phyloP scores from a whole-genome alignment of 768 basidiomycete species.

The Xerocomus potaroensis region DNA sequence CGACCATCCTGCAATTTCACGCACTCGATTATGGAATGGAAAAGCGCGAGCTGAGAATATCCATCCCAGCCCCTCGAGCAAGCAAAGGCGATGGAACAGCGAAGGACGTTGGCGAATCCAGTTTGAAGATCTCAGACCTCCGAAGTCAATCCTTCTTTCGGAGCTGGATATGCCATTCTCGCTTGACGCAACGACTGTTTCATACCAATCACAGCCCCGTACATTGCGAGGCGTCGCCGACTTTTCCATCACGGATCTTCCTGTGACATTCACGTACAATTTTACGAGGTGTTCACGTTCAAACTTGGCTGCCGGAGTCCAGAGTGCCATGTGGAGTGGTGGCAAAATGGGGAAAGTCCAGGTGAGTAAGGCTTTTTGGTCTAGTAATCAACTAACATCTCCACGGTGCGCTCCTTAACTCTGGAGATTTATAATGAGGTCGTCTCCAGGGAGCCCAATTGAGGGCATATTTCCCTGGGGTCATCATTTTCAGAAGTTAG shows the following conservation, averaged over 20 bases:
- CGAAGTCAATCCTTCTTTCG: not conserved
- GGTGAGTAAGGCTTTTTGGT: not conserved
- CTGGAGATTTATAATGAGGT: too few species aligned
- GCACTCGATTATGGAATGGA: constrained; percentile 7
- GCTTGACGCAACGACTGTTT: constrained; percentile 1
- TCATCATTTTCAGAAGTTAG: too few species aligned
- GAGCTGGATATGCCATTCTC: constrained; percentile 1
- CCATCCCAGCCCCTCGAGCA: not conserved
- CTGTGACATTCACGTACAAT: not conserved
- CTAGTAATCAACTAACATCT: too few species aligned
- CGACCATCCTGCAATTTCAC: constrained; percentile 6
- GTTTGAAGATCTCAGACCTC: not conserved
- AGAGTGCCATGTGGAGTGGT: constrained; percentile 6
- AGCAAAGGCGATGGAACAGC: not conserved
- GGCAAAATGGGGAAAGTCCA: constrained; percentile 1
- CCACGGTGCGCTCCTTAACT: too few species aligned
- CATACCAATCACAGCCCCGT: constrained; percentile 3
- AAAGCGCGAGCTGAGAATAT: constrained; percentile 1
- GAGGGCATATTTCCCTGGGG: too few species aligned
- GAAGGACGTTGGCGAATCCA: not conserved
- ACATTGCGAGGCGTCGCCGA: constrained; percentile 1
- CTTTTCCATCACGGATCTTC: not conserved
- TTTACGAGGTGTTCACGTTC: constrained; percentile 6
- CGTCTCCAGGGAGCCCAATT: too few species aligned
- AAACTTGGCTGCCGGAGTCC: constrained; percentile 3